phyloP scores from a whole-genome alignment of 208 protist genomes.

The Leishmania major region DNA sequence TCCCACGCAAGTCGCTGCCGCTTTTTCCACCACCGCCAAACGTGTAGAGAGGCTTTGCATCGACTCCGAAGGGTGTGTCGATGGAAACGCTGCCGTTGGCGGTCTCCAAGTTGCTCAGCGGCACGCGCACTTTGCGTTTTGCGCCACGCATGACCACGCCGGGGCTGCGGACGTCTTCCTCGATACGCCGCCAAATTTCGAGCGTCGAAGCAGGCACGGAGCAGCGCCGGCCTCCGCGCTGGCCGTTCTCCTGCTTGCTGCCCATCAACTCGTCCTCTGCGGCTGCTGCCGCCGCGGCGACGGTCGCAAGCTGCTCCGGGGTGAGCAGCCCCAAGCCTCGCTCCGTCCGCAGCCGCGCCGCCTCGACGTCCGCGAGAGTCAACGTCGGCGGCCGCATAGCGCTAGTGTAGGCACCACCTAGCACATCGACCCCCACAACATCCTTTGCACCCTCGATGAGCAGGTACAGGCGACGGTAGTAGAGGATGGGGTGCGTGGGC shows the following conservation, averaged over 20 bases:
- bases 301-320: slow-evolving; percentile 59
- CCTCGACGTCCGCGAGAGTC: slow-evolving; percentile 54
- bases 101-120: slow-evolving; percentile 24
- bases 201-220: slow-evolving; percentile 3
- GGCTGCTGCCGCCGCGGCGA: slow-evolving; percentile 34
- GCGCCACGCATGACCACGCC: slow-evolving; percentile 20
- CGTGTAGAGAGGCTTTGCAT: slow-evolving; percentile 28
- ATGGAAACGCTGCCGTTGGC: slow-evolving; percentile 16
- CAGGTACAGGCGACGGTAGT: slow-evolving; percentile 81
- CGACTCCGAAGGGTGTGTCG: slow-evolving; percentile 27
- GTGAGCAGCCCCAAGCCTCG: slow-evolving; percentile 60
- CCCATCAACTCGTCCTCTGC: background rate
- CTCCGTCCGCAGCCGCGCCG: slow-evolving; percentile 54
- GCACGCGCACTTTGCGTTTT: slow-evolving; percentile 15
- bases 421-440: slow-evolving; percentile 76
- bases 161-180: slow-evolving; percentile 26
- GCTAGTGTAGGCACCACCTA: slow-evolving; percentile 82
- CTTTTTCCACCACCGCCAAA: slow-evolving; percentile 11
- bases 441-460: slow-evolving; percentile 55
- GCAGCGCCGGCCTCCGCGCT: background rate
- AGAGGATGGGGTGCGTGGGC: slow-evolving; percentile 80
- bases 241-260: background rate
- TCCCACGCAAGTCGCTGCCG: slow-evolving; percentile 10
- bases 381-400: slow-evolving; percentile 67
- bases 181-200: slow-evolving; percentile 24